These are phyloP conservation scores for Coniochaeta sp. DNA, from an alignment of 2,329 filamentous ascomycete genomes.

Conservation along the genomic window DNA sequence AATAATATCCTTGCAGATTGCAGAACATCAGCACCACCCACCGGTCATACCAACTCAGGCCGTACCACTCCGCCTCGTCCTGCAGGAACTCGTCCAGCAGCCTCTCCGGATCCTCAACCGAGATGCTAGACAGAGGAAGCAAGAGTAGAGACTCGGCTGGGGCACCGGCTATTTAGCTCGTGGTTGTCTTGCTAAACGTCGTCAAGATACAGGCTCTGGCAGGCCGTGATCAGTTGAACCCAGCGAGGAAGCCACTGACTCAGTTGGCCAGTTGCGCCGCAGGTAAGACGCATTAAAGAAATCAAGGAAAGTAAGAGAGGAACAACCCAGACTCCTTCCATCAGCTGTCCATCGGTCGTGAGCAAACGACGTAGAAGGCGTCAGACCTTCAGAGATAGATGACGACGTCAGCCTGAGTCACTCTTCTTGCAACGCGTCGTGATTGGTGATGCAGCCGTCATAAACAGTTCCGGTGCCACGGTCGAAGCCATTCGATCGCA, in stretches of 20 bases:
- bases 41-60: slow-evolving; percentile 35
- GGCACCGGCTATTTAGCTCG: too few relatives aligned
- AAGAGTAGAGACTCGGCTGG: too few relatives aligned
- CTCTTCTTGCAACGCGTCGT: neutral
- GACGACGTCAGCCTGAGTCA: neutral
- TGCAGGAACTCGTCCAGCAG: slow-evolving; percentile 24
- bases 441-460: too few relatives aligned
- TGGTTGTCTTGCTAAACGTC: too few relatives aligned
- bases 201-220: neutral
- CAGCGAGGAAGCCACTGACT: neutral
- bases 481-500: too few relatives aligned
- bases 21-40: slow-evolving; percentile 40
- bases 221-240: neutral
- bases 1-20: slow-evolving; percentile 34
- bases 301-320: neutral
- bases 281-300: too few relatives aligned
- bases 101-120: slow-evolving; percentile 19
- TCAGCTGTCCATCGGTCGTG: too few relatives aligned
- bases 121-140: neutral
- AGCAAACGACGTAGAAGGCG: neutral
- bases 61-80: slow-evolving; percentile 24
- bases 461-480: too few relatives aligned
- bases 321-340: neutral
- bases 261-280: neutral
- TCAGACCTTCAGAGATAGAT: too few relatives aligned